These are phyloP conservation scores for Rusavskia elegans DNA, from an alignment of 495 filamentous ascomycete genomes.

Conservation along the genomic window DNA sequence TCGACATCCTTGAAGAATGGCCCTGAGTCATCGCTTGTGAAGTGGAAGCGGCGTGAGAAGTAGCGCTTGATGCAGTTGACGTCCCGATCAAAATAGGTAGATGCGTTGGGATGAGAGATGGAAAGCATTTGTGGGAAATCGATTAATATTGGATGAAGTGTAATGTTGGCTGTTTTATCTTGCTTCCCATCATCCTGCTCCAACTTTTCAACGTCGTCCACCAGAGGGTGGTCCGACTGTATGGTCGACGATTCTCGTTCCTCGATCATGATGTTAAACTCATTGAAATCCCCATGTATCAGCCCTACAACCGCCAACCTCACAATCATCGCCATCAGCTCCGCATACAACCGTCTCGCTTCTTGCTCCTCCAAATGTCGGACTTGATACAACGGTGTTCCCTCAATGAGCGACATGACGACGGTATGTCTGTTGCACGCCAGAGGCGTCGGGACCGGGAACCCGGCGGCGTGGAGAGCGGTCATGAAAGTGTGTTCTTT, in stretches of 20 bases:
- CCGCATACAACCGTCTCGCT: slow-evolving; percentile 48
- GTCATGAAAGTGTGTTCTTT: slow-evolving; percentile 92
- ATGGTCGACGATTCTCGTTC: slow-evolving; percentile 30
- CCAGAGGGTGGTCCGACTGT: not conserved
- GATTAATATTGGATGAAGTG: slow-evolving; percentile 60
- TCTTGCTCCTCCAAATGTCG: slow-evolving; percentile 64
- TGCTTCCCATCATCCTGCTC: not conserved
- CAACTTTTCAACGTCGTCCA: not conserved
- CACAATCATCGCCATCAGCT: slow-evolving; percentile 76
- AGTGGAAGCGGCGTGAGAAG: slow-evolving; percentile 79
- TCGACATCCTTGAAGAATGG: slow-evolving; percentile 57
- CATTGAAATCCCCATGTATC: slow-evolving; percentile 98
- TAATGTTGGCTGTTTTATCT: slow-evolving; percentile 10
- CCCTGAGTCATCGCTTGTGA: slow-evolving; percentile 62
- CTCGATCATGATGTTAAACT: slow-evolving; percentile 93
- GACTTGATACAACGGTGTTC: slow-evolving; percentile 77
- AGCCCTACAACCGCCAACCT: slow-evolving; percentile 72
- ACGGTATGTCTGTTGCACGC: slow-evolving; percentile 84
- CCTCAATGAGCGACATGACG: slow-evolving; percentile 82
- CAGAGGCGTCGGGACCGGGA: slow-evolving; percentile 76
- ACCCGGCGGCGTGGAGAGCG: slow-evolving; percentile 63
- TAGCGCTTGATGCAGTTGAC: slow-evolving; percentile 88
- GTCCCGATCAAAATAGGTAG: slow-evolving; percentile 91
- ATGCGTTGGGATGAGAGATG: slow-evolving; percentile 82
- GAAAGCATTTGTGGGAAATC: slow-evolving; percentile 98